Evolutionary conservation across 2,329 filamentous ascomycete genomes (phyloP), one percentile per base, ranked within the genome.

Genomic region (Septoria linicola): DNA sequence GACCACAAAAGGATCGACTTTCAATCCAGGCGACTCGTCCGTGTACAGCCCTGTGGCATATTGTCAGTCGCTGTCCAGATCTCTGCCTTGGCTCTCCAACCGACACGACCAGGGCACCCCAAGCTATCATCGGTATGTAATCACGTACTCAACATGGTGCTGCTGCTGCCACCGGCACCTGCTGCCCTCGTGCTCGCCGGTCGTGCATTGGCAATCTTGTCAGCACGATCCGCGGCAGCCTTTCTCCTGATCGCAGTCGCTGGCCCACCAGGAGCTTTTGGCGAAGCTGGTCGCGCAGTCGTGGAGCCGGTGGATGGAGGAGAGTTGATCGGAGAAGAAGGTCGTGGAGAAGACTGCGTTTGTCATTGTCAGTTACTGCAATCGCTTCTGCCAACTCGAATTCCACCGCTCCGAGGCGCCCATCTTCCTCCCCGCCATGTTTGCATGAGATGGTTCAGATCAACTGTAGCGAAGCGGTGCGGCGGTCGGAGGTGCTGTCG

Each of bases 1-100:
- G 59, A 99, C 92, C 61, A 99, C 91, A 54, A 99, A 93, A 17
- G 93, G 93, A 72, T 99, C 93, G 60, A 99, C 93, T 79, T 96
- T 96, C 66, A 99, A 79, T 57, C 93, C 93, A 53, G 93, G 93
- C 60, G 89, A 95, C 79, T 99, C 93, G 70, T 99, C 93, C 52
- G 93, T 99, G 83, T 99, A 99, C 37, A 99, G 85, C 74, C 83
- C 87, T 90, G 51, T 19, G n/a, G 8, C 19, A 19, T n/a, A 16
- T 8, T 59, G 62, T 65, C 55, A 63, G 55, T 50, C 13, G 40
- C 3, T 20, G 17, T 8, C 20, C 17, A 16, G n/a, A n/a, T n/a
- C 20, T 16, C 34, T 4, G n/a, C 8, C 34, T 8, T 4, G 36
- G 13, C 16, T 20, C 20, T 8, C 16, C 34, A 5, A 8, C 5